These are phyloP conservation scores for Hypoxylon sp. DNA, from an alignment of 2,329 filamentous ascomycete genomes.

Conservation along the genomic window DNA sequence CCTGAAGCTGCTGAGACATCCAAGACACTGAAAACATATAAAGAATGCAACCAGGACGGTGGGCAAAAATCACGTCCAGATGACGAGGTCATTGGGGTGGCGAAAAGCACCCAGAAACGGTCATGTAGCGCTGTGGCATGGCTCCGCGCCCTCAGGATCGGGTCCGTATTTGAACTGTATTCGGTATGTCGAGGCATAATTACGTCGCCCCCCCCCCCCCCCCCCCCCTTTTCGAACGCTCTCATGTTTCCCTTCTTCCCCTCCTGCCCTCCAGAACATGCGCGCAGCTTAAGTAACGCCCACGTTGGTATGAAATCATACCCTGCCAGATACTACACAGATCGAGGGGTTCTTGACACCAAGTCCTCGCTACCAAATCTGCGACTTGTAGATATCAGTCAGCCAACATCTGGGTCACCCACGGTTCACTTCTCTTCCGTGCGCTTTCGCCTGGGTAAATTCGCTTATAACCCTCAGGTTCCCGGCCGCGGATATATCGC, in stretches of 20 bases:
- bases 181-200: slow-evolving; percentile 7
- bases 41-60: too few relatives aligned
- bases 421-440: not conserved
- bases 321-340: too few relatives aligned
- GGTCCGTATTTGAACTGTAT: not conserved
- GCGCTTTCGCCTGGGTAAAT: slow-evolving; percentile 25
- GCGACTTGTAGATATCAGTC: not conserved
- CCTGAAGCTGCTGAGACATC: not conserved
- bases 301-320: slow-evolving; percentile 8
- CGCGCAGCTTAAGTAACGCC: not conserved
- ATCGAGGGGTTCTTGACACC: not conserved
- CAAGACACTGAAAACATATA: not conserved
- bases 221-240: too few relatives aligned
- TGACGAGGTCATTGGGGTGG: not conserved
- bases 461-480: slow-evolving; percentile 1
- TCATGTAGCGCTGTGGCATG: not conserved
- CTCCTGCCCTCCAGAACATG: too few relatives aligned
- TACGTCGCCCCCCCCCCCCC: too few relatives aligned
- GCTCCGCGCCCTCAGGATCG: slow-evolving; percentile 7
- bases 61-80: not conserved
- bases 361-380: not conserved
- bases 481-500: not conserved
- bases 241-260: not conserved
- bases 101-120: not conserved
- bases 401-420: not conserved